Evolutionary conservation across 2,329 filamentous ascomycete genomes (phyloP).

Genomic region (Coniochaeta sp.): DNA sequence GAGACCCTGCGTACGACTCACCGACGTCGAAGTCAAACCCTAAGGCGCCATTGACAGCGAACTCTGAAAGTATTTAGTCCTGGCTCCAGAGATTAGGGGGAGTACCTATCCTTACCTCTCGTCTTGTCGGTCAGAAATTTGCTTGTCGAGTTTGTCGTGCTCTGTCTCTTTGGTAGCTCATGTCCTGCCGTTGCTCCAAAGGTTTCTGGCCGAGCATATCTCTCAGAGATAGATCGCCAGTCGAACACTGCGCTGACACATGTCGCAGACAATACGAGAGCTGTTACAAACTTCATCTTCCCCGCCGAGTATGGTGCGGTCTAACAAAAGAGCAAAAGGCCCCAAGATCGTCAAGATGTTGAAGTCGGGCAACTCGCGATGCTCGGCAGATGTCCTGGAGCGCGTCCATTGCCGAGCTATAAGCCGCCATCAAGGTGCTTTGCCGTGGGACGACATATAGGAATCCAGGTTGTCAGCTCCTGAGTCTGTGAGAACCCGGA

Average conservation of each 20-base stretch:
- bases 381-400: too few species aligned
- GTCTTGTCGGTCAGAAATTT: neutral
- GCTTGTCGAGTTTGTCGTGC: neutral
- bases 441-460: too few species aligned
- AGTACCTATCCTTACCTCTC: neutral
- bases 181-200: neutral
- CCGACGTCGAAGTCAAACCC: constrained; percentile 60
- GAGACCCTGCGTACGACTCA: constrained; percentile 54
- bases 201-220: neutral
- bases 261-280: neutral
- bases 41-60: constrained; percentile 56
- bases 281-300: neutral
- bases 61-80: too few species aligned
- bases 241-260: neutral
- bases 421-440: too few species aligned
- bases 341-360: too few species aligned
- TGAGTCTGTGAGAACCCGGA: neutral
- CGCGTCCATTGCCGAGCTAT: too few species aligned
- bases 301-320: too few species aligned
- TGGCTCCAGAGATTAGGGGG: too few species aligned
- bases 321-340: too few species aligned
- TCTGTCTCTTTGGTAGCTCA: neutral
- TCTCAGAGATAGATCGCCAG: neutral
- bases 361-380: too few species aligned
- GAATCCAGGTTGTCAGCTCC: too few species aligned